phyloP scores from a whole-genome alignment of 352 stramenopile genomes.

The Phytopythium boreale region DNA sequence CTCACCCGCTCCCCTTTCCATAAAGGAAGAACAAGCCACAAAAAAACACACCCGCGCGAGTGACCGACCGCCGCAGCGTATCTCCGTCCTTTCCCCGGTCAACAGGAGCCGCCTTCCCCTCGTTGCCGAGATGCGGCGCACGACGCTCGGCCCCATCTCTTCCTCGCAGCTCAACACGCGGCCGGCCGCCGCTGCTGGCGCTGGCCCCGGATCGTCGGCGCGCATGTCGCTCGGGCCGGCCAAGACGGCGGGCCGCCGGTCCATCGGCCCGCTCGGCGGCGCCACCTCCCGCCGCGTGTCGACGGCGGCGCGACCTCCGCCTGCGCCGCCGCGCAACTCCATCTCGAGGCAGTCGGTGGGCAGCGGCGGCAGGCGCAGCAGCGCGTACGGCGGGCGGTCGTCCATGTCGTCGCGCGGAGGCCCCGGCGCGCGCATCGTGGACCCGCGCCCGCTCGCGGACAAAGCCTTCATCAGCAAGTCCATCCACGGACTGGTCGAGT shows the following conservation, averaged over 20 bases:
- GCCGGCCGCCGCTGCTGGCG: slow-evolving; percentile 10
- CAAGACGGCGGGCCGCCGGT: slow-evolving; percentile 49
- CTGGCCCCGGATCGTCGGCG: slow-evolving; percentile 29
- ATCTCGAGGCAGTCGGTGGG: slow-evolving; percentile 51
- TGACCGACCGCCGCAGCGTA: not conserved
- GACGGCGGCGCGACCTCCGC: slow-evolving; percentile 11
- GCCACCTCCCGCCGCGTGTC: slow-evolving; percentile 50
- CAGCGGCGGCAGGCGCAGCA: slow-evolving; percentile 44
- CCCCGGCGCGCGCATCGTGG: slow-evolving; percentile 35
- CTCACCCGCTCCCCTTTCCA: not conserved
- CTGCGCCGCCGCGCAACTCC: slow-evolving; percentile 33
- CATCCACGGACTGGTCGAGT: slow-evolving; percentile 93
- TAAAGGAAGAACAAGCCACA: not conserved
- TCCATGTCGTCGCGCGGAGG: slow-evolving; percentile 39
- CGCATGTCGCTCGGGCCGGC: slow-evolving; percentile 57
- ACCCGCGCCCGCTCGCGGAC: slow-evolving; percentile 88
- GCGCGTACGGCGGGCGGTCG: slow-evolving; percentile 55
- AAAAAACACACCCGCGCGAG: not conserved
- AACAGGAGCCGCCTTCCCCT: not conserved
- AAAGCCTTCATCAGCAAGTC: slow-evolving; percentile 91
- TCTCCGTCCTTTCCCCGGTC: too few species aligned
- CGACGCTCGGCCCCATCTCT: slow-evolving; percentile 79
- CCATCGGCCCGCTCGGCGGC: slow-evolving; percentile 32
- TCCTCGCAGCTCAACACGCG: slow-evolving; percentile 83
- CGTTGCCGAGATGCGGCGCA: slow-evolving; percentile 59